These are phyloP conservation scores for Ogataea hybrid DNA, from an alignment of 1,139 yeast species.

Conservation along the genomic window DNA sequence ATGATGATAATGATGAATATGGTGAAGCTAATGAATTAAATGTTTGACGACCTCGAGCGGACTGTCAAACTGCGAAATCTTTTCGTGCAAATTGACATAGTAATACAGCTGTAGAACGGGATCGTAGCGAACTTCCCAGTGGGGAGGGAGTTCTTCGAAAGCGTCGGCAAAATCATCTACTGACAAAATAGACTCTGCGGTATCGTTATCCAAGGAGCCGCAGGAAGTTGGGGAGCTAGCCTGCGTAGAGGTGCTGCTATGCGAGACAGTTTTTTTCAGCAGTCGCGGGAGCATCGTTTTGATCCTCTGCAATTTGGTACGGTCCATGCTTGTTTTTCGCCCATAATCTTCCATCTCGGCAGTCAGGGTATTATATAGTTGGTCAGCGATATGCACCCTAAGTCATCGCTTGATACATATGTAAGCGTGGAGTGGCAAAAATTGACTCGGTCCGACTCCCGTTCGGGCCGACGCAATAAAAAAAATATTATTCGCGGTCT, in stretches of 20 bases:
- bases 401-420: too few species aligned
- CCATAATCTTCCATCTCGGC: neutral
- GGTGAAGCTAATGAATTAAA: neutral
- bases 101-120: constrained; percentile 31
- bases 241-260: neutral
- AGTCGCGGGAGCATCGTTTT: constrained; percentile 5
- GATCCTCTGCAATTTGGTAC: neutral
- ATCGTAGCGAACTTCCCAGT: constrained; percentile 34
- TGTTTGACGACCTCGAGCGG: constrained; percentile 31
- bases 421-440: too few species aligned
- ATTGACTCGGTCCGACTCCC: neutral
- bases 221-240: neutral
- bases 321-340: neutral
- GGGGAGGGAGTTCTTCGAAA: constrained; percentile 22
- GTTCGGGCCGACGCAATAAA: neutral
- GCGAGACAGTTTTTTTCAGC: constrained; percentile 3
- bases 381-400: neutral
- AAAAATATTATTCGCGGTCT: neutral
- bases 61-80: constrained; percentile 32
- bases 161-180: constrained; percentile 1
- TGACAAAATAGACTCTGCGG: neutral
- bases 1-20: neutral
- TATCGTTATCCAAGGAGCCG: neutral
- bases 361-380: neutral
- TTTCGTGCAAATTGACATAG: constrained; percentile 28